Base-by-base conservation (phyloP, 352 stramenopile species). In the Globisporangium cederbergense region DNA sequence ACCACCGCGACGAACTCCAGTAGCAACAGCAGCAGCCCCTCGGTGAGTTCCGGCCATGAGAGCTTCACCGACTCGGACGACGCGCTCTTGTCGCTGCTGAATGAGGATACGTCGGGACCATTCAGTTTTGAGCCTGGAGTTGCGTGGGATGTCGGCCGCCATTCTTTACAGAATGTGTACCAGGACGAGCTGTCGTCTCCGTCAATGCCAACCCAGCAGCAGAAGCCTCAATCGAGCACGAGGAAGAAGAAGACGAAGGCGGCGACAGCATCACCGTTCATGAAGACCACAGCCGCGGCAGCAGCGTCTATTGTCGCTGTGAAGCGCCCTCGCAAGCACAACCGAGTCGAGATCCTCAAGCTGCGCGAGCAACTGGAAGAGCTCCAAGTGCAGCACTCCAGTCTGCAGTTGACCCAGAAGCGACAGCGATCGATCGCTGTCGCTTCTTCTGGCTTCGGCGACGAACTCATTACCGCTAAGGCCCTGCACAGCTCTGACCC, bases 291-390 rank as follows among this genome's bases (percentile, higher is more conserved):
- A 13, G 11, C 36, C 36, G 11, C 36, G 11, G 36, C 36, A 42
- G 36, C 36, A 13, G 11, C 7, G 11, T 2, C 36, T 42, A 13
- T 3, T 42, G 36, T 13, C 7, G 36, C 2, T 42, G 36, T 42
- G 11, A 62, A 62, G 57, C 28, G 30, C 13, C 57, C 43, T 8
- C 57, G 57, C 25, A 62, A 62, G 7, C 57, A 42, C 14, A 54
- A 20, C 6, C 28, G 42, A 16, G 30, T 40, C 25, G 59, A 65
- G 28, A 57, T 65, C 47, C 47, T 57, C 46, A 50, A 36, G 34
- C 36, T 67, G 14, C 52, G 52, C 20, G 5, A 62, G 7, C n/a
- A 67, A 13, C 20, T 57, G 34, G 54, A 51, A n/a, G 54, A 55
- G 32, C 53, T 65, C 36, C 32, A 58, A 22, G 25, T n/a, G 5